Evolutionary conservation across 495 filamentous ascomycete genomes (phyloP).

Genomic region (Haplographium delicatum): DNA sequence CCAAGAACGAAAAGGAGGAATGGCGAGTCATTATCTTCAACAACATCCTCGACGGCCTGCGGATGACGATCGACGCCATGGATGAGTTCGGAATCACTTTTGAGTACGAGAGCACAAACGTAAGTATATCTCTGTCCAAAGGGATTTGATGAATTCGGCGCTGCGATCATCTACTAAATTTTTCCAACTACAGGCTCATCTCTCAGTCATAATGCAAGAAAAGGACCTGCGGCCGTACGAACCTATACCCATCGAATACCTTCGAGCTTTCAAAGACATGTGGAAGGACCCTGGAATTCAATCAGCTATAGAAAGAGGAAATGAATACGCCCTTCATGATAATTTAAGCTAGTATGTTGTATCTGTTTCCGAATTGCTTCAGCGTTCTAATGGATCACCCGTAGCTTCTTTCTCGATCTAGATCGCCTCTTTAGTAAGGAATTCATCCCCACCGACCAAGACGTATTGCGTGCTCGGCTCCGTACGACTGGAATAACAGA

Average conservation of each 20-base stretch:
- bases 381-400: constrained; percentile 19
- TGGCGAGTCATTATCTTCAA: constrained; percentile 92
- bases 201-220: constrained; percentile 24
- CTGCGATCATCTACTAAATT: not conserved
- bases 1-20: constrained; percentile 83
- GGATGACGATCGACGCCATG: constrained; percentile 91
- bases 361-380: not conserved
- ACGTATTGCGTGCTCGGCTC: constrained; percentile 86
- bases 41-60: constrained; percentile 85
- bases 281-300: constrained; percentile 85
- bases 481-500: constrained; percentile 97
- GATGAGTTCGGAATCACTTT: constrained; percentile 73
- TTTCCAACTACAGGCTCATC: constrained; percentile 15
- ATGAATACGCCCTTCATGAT: constrained; percentile 95
- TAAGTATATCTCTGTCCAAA: constrained; percentile 41
- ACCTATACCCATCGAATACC: constrained; percentile 61
- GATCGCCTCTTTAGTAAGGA: constrained; percentile 82
- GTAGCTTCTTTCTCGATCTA: constrained; percentile 84
- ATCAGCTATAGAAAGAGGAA: constrained; percentile 78
- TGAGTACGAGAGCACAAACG: constrained; percentile 71
- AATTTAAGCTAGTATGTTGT: constrained; percentile 82
- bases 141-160: not conserved
- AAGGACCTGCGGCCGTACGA: constrained; percentile 62
- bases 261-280: constrained; percentile 73
- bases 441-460: constrained; percentile 94